Base-by-base conservation (phyloP, 306 rosid species). In the Ormosia emarginata region DNA sequence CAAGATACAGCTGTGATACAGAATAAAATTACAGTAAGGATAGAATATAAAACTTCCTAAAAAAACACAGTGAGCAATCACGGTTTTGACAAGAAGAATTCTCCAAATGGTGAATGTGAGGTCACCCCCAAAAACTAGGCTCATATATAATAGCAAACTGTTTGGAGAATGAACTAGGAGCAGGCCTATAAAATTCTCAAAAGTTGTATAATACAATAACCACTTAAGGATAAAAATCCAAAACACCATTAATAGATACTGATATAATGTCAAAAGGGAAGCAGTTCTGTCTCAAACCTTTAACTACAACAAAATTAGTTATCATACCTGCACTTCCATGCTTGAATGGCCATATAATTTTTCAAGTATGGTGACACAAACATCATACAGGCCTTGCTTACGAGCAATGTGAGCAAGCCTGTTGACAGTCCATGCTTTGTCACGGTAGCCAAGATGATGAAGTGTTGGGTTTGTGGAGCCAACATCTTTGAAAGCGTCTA, bases 371-470 rank as follows among this genome's bases (percentile, higher is more conserved):
- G 87, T 76, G 80, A 94, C 99, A 74, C 99, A 96, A 80, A 96
- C 99, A 82, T 96, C 99, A 79, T 68, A 83, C 44, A 96, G 93
- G 82, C 99, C 99, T 84, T 96, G 99, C 85, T 90, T 93, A 67
- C 97, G 94, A 82, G 97, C 94, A 83, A 96, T 89, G 80, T 86
- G 97, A 80, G 99, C 99, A 75, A 96, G 99, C 87, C 92, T 92
- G 86, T 96, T 96, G 74, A 96, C 99, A 74, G 90, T 96, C 99
- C 99, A 96, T 40, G 99, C 99, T 90, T 94, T 96, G 88, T 96
- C 99, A 83, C 98, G 99, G 88, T 84, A 93, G 77, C 99, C 99
- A 86, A 96, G 99, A 87, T 92, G 98, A 91, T 96, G 99, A 83
- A 95, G 98, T 56, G 91, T 89, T 34, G 93, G 77, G 87, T 96